Evolutionary conservation across 73 alveolate species (phyloP), one percentile per base, ranked within the genome.

Genomic region (Paramecium biaurelia): DNA sequence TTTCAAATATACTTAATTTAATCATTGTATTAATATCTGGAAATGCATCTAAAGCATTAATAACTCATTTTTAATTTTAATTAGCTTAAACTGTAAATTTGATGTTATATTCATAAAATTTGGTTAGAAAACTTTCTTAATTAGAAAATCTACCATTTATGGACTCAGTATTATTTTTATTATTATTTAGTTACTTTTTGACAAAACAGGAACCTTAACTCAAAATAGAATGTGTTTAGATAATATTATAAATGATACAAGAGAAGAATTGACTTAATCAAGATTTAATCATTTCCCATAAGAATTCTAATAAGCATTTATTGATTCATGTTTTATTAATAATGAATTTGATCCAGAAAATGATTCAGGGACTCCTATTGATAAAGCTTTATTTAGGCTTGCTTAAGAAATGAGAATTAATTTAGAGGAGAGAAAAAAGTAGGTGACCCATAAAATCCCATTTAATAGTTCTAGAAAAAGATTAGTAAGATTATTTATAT

Each of bases 81-180:
- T 85, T 95, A 18, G 96, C 98, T 57, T 95, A 93, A 58, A 94
- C 98, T n/a, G 93, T 92, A 70, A 93, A 92, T 57, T 94, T 67
- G 85, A 95, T 95, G 98, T 87, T 93, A 45, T 76, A 92, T 21
- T 95, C 85, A 21, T 76, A 95, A 47, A 95, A 92, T 79, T 92
- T 95, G 76, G 98, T 95, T 28, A 95, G 94, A 57, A 92, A 90
- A 41, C 86, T 93, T 2, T 38, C 94, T 41, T 98, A 98, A 7
- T 94, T 97, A 28, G 99, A 97, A 92, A 97, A 96, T 23, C 94
- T 97, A 98, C 99, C 99, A 6, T 97, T 97, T 21, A 98, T 97
- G 12, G 82, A 92, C 45, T 95, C 93, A 57, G 85, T 97, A 58
- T 85, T n/a, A n/a, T 95, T 68, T 85, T 98, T 34, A 3, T 53